Conservation (phyloP, 2,329 filamentous ascomycete genomes). For the Epichloe festucae region DNA sequence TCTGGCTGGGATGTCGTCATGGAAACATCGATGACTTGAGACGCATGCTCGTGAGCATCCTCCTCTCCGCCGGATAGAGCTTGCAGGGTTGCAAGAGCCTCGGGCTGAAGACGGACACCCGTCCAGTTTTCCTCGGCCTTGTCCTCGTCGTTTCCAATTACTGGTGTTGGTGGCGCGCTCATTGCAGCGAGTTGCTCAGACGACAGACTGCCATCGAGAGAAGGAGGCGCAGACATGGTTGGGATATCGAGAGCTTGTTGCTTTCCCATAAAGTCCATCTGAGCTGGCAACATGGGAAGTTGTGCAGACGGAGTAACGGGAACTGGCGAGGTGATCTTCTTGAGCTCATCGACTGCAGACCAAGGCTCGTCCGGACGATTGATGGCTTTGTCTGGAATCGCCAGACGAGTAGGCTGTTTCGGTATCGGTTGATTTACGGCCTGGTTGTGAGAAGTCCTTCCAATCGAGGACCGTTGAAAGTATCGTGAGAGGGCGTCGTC, state of each 20-base stretch:
- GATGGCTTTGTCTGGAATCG: constrained; percentile 33
- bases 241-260: constrained; percentile 55
- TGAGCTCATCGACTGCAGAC: constrained; percentile 31
- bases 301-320: constrained; percentile 51
- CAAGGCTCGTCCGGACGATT: constrained; percentile 25
- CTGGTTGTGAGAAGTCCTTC: constrained; percentile 24
- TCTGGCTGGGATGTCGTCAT: constrained; percentile 11
- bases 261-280: constrained; percentile 55
- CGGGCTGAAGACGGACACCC: constrained; percentile 63
- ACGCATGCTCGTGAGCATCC: constrained; percentile 42
- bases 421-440: constrained; percentile 23
- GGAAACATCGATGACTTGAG: constrained; percentile 32
- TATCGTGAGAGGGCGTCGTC: constrained; percentile 11
- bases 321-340: constrained; percentile 43
- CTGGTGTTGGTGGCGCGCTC: constrained; percentile 75
- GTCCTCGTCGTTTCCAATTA: constrained; percentile 45
- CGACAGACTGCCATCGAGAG: constrained; percentile 74
- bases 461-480: constrained; percentile 16
- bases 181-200: constrained; percentile 77
- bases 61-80: constrained; percentile 45
- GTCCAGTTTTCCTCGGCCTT: constrained; percentile 52
- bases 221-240: constrained; percentile 68
- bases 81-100: constrained; percentile 67
- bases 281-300: constrained; percentile 63
- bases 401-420: constrained; percentile 29